A percentile compares a stretch with the other conserved stretches of the same genome.
These are phyloP conservation scores for Phytophthora tubulina DNA, from an alignment of 352 stramenopile species.

Conservation along the genomic window DNA sequence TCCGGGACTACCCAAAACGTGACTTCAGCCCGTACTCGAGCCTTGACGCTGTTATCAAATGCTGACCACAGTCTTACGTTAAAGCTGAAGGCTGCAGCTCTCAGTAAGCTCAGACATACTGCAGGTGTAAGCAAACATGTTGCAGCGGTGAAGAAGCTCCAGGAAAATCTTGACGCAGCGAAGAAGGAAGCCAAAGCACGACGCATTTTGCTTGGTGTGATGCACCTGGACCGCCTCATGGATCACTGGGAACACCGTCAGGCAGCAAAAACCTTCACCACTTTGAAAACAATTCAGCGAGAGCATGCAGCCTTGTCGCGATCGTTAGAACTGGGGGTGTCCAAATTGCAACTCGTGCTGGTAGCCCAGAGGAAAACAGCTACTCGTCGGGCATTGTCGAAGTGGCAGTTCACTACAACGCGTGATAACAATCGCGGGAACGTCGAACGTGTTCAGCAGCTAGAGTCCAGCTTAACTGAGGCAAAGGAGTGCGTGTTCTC, in stretches of 20 bases:
- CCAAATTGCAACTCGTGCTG: conserved; percentile 43
- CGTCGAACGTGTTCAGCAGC: conserved; percentile 37
- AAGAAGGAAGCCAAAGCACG: conserved; percentile 12
- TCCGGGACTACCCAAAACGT: conserved; percentile 29
- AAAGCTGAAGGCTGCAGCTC: conserved; percentile 39
- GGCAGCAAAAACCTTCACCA: conserved; percentile 35
- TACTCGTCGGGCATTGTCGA: conserved; percentile 29
- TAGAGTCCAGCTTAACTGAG: conserved; percentile 50
- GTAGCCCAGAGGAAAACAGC: conserved; percentile 23
- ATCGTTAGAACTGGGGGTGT: conserved; percentile 25
- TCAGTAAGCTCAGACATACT: conserved; percentile 34
- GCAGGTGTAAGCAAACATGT: conserved; percentile 12
- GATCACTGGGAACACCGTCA: conserved; percentile 38
- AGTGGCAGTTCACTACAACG: conserved; percentile 45
- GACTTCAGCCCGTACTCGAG: conserved; percentile 22
- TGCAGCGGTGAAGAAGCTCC: conserved; percentile 16
- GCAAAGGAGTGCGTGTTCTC: conserved; percentile 83
- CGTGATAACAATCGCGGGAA: conserved; percentile 34
- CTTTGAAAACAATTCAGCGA: conserved; percentile 22
- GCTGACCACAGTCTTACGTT: conserved; percentile 11
- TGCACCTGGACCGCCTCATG: conserved; percentile 34
- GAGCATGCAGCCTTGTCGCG: conserved; percentile 7
- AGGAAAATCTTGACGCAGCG: conserved; percentile 18
- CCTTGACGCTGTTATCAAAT: conserved; percentile 28
- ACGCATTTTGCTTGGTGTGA: conserved; percentile 28